Evolutionary conservation across 305 asterid species (phyloP), one percentile per base, ranked within the genome.

Genomic region (Stenogyne calaminthoides): DNA sequence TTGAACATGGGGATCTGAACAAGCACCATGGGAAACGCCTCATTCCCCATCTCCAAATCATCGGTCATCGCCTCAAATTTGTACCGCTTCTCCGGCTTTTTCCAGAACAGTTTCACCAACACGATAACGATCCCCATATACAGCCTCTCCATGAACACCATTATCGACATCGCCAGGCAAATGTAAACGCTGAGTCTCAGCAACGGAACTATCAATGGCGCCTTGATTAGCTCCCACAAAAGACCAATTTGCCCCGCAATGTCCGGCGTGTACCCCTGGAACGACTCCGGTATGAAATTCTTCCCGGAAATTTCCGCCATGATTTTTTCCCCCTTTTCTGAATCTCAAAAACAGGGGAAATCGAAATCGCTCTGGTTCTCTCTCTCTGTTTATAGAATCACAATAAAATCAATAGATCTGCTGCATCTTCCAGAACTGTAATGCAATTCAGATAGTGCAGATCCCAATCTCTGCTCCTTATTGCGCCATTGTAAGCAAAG

Each of bases 1-100:
- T 91, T 91, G 72, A 82, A 91, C 97, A 91, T 91, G 12, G 97
- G 97, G 86, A 91, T 91, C 90, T 91, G 97, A 78, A 91, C 88
- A 34, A 91, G 95, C 15, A 91, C 97, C 84, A 63, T 61, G 0
- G 97, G 97, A 27, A 79, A 91, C 58, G 77, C 75, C 0, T 73
- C 75, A 60, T 47, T 85, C 6, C 89, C 95, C 69, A 68, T 60
- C 75, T 88, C 97, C 60, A 91, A 32, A 58, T 90, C 97, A 7
- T 85, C 97, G 1, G 72, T 63, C 84, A 91, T 80, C 10, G 89
- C 49, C 72, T 84, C 89, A 71, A 70, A 91, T 10, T 76, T 91
- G 65, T 91, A 91, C 14, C 92, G 70, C 70, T 85, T 78, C 0
- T 91, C 86, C 1, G 95, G 95, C 70, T 88, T 91, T 62, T 80